phyloP scores from a whole-genome alignment of 2,329 filamentous ascomycete species.

The Emmonsiellopsis sp. region DNA sequence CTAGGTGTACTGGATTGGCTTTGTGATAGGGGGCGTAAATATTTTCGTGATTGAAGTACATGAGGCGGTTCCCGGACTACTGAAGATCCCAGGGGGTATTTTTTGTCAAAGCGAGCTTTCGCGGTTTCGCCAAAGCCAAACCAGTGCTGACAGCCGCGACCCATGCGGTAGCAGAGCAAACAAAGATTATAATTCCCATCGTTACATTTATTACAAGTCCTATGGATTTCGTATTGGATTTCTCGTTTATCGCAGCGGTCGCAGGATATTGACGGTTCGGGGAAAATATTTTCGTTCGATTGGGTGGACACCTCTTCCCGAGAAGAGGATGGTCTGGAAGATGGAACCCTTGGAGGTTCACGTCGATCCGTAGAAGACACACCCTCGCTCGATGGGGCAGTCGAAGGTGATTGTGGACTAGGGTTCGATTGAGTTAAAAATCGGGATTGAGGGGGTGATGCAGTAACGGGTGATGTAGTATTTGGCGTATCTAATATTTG shows the following conservation, averaged over 20 bases:
- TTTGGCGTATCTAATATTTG: constrained; percentile 1
- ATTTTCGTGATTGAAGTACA: constrained; percentile 34
- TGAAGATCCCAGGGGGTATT: constrained; percentile 28
- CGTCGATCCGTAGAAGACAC: background rate
- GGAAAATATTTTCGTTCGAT: constrained; percentile 35
- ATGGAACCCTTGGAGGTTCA: constrained; percentile 9
- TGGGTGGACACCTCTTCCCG: constrained; percentile 19
- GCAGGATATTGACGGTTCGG: constrained; percentile 66
- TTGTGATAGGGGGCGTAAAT: constrained; percentile 19
- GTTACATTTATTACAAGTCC: constrained; percentile 65
- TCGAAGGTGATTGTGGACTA: background rate
- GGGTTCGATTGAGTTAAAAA: background rate
- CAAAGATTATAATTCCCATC: constrained; percentile 71
- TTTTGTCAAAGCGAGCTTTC: constrained; percentile 54
- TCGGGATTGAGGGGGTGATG: background rate
- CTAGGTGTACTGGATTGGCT: constrained; percentile 31
- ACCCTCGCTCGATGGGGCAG: background rate
- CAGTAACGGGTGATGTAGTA: background rate
- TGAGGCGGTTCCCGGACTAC: constrained; percentile 41
- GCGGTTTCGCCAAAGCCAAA: constrained; percentile 75
- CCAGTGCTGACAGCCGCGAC: constrained; percentile 75
- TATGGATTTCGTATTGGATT: constrained; percentile 80
- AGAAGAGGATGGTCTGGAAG: constrained; percentile 23
- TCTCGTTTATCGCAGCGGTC: constrained; percentile 58
- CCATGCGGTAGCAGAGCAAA: constrained; percentile 64